Conservation (phyloP, 1,139 yeast genomes). For the Suhomyces taliae region DNA sequence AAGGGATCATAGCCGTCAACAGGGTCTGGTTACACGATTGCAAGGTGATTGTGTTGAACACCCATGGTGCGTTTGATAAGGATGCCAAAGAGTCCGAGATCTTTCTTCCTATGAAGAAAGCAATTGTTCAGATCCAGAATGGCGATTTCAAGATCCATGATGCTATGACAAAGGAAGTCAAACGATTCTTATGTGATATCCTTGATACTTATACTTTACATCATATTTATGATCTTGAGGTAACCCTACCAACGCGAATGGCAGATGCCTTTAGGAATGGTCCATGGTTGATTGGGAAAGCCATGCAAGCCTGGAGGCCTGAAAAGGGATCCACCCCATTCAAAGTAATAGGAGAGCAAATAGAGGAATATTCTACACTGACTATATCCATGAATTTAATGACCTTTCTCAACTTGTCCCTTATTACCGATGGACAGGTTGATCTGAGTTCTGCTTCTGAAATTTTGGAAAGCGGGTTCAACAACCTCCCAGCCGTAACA, state of each 20-base stretch:
- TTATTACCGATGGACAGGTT: conserved; percentile 1
- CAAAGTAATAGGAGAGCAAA: neutral
- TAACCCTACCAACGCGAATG: conserved; percentile 5
- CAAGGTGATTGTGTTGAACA: conserved; percentile 21
- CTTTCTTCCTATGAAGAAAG: conserved; percentile 8
- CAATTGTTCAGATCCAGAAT: conserved; percentile 11
- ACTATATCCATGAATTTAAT: conserved; percentile 2
- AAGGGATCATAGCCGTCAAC: conserved; percentile 36
- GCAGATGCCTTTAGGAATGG: conserved; percentile 2
- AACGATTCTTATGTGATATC: neutral
- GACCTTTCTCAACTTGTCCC: neutral
- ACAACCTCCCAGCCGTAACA: neutral
- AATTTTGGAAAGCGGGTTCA: conserved; percentile 2
- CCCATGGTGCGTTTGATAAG: conserved; percentile 6
- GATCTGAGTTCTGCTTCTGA: neutral
- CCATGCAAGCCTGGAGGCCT: conserved; percentile 7
- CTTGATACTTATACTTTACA: conserved; percentile 7
- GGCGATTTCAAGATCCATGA: conserved; percentile 6
- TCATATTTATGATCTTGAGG: conserved; percentile 9
- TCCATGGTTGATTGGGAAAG: conserved; percentile 12
- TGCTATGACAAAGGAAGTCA: conserved; percentile 5
- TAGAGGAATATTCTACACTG: neutral
- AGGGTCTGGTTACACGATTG: conserved; percentile 46
- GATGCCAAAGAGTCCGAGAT: neutral
- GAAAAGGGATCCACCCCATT: neutral